Percentiles rank a stretch among this genome's conserved stretches.
These are phyloP conservation scores for Suillus placidus DNA, from an alignment of 768 basidiomycete species.

Conservation along the genomic window DNA sequence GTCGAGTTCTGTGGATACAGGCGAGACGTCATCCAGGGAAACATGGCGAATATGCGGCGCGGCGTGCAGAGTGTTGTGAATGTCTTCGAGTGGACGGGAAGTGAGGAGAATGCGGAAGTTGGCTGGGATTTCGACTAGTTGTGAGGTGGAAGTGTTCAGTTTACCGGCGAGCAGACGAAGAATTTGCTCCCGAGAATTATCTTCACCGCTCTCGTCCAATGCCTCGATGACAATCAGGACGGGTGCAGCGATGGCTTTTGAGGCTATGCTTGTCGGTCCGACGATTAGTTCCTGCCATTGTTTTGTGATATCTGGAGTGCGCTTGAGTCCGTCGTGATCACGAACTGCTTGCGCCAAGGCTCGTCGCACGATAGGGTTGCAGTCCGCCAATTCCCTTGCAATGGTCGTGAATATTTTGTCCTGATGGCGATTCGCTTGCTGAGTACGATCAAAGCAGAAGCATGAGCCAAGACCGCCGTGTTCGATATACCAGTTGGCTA, in stretches of 20 bases:
- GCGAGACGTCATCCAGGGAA: conserved; percentile 6
- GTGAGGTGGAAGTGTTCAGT: background rate
- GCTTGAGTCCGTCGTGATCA: conserved; percentile 1
- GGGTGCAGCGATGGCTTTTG: conserved; percentile 18
- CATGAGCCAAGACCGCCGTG: conserved; percentile 17
- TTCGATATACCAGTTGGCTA: conserved; percentile 14
- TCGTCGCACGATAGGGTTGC: conserved; percentile 4
- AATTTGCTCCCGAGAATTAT: conserved; percentile 11
- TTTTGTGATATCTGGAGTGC: background rate
- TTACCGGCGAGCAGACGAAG: conserved; percentile 14
- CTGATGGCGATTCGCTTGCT: background rate
- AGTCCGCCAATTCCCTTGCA: background rate
- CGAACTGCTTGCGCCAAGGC: background rate
- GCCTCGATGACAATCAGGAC: conserved; percentile 30
- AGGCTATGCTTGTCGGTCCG: conserved; percentile 9
- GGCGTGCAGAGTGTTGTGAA: conserved; percentile 13
- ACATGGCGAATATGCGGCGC: background rate
- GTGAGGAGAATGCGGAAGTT: conserved; percentile 22
- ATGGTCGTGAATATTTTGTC: conserved; percentile 10
- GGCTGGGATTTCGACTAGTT: conserved; percentile 3
- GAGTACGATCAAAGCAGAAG: conserved; percentile 19
- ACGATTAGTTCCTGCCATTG: conserved; percentile 24
- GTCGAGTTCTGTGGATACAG: conserved; percentile 3
- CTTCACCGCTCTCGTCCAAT: conserved; percentile 21
- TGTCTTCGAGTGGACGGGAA: conserved; percentile 11